These are phyloP conservation scores for Boletus vinaceobasis DNA, from an alignment of 768 basidiomycete species.

Conservation along the genomic window DNA sequence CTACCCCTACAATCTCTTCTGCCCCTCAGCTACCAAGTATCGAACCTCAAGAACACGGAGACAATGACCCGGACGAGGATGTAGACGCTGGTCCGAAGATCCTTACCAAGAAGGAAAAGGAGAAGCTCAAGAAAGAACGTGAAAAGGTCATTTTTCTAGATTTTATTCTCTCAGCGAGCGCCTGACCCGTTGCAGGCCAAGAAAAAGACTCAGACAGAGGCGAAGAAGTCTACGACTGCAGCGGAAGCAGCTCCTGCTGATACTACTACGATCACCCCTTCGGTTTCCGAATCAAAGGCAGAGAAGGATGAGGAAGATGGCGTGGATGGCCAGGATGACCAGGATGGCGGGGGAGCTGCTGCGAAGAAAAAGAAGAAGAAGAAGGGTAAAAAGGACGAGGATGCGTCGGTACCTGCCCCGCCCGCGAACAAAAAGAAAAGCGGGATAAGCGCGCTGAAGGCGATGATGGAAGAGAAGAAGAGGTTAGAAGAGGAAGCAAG, in stretches of 20 bases:
- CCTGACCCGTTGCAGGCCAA: slow-evolving; percentile 45
- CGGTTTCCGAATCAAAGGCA: slow-evolving; percentile 28
- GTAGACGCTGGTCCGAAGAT: slow-evolving; percentile 61
- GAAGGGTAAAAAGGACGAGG: slow-evolving; percentile 72
- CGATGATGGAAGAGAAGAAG: slow-evolving; percentile 91
- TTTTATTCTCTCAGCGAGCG: slow-evolving; percentile 3
- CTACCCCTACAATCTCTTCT: slow-evolving; percentile 24
- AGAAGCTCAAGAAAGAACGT: slow-evolving; percentile 93
- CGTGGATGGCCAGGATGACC: slow-evolving; percentile 66
- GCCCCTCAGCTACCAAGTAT: slow-evolving; percentile 27
- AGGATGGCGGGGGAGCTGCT: slow-evolving; percentile 42
- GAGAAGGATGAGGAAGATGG: slow-evolving; percentile 61
- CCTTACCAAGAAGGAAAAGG: slow-evolving; percentile 94
- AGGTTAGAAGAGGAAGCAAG: slow-evolving; percentile 81
- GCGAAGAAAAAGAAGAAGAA: slow-evolving; percentile 86
- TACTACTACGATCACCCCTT: slow-evolving; percentile 6
- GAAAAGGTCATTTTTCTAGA: slow-evolving; percentile 67
- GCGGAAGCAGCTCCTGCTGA: slow-evolving; percentile 32
- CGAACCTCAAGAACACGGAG: slow-evolving; percentile 35
- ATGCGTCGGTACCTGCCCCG: slow-evolving; percentile 49
- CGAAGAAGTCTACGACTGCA: slow-evolving; percentile 56
- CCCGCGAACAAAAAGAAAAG: slow-evolving; percentile 66
- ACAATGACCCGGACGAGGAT: slow-evolving; percentile 45
- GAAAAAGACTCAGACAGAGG: slow-evolving; percentile 83
- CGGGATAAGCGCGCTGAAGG: slow-evolving; percentile 79